These are phyloP conservation scores for Sporisorium iseilematis-ciliati DNA, from an alignment of 1,284 basidiomycete species.

Conservation along the genomic window DNA sequence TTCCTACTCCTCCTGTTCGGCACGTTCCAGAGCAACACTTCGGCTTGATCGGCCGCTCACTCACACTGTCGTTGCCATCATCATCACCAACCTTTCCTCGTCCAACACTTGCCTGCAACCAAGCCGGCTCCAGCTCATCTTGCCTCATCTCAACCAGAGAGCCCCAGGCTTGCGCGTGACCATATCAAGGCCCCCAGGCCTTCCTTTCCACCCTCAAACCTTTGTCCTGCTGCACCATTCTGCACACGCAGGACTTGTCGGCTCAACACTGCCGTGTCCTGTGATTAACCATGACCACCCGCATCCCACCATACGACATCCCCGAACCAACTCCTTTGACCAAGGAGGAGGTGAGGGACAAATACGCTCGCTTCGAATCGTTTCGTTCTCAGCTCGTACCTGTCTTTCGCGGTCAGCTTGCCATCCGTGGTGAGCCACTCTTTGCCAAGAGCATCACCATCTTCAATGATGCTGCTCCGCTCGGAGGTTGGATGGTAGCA, in stretches of 20 bases:
- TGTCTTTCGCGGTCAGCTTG: conserved; percentile 44
- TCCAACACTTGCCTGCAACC: conserved; percentile 17
- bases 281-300: conserved; percentile 23
- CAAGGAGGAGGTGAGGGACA: conserved; percentile 28
- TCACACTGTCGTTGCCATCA: background rate
- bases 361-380: conserved; percentile 33
- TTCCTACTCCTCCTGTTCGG: conserved; percentile 1
- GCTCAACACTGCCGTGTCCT: background rate
- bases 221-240: conserved; percentile 48
- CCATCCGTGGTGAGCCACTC: conserved; percentile 38
- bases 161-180: conserved; percentile 14
- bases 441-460: conserved; percentile 52
- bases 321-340: conserved; percentile 38
- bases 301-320: conserved; percentile 49
- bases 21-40: background rate
- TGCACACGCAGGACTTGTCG: conserved; percentile 41
- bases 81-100: background rate
- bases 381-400: conserved; percentile 28
- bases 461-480: conserved; percentile 58
- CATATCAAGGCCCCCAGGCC: conserved; percentile 47
- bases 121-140: conserved; percentile 19
- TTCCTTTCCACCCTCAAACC: background rate
- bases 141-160: background rate
- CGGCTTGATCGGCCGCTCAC: conserved; percentile 5
- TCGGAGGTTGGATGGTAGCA: conserved; percentile 55